These are phyloP conservation scores for Nicotiana tabacum DNA, from an alignment of 257 asterid genomes.

Conservation along the genomic window DNA sequence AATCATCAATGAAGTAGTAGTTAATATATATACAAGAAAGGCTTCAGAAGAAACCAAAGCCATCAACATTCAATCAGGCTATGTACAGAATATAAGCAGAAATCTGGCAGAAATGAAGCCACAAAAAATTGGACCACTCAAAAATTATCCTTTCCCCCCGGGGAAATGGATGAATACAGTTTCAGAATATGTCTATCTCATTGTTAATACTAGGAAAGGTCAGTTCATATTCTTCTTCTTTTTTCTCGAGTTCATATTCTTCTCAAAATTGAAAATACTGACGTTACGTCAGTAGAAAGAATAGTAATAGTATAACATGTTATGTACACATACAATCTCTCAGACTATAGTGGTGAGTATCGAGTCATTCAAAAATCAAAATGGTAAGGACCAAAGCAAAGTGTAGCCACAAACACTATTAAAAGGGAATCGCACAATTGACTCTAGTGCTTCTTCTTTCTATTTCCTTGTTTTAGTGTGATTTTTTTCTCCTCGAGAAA, in stretches of 20 bases:
- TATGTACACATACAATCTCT: no score
- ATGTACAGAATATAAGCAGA: neutral
- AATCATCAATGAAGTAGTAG: neutral
- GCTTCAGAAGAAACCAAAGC: neutral
- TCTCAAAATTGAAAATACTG: neutral
- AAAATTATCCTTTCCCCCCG: neutral
- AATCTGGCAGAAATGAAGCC: constrained; percentile 6
- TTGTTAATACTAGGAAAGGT: neutral
- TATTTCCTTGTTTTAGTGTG: no score
- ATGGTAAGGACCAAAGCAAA: no score
- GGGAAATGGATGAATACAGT: neutral
- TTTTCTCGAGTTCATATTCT: neutral
- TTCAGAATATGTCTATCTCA: neutral
- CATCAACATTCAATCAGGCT: constrained; percentile 3
- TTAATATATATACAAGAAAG: neutral
- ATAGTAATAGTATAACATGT: no score
- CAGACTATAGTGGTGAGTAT: no score
- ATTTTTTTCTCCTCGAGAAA: no score
- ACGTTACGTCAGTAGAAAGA: neutral
- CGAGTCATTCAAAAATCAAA: no score
- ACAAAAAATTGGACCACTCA: constrained; percentile 13
- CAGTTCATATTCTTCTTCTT: neutral
- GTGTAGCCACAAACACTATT: no score
- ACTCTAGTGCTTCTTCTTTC: no score
- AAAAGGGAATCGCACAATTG: no score